These are phyloP conservation scores for Atkinsonella hypoxylon DNA, from an alignment of 2,329 filamentous ascomycete genomes.

Conservation along the genomic window DNA sequence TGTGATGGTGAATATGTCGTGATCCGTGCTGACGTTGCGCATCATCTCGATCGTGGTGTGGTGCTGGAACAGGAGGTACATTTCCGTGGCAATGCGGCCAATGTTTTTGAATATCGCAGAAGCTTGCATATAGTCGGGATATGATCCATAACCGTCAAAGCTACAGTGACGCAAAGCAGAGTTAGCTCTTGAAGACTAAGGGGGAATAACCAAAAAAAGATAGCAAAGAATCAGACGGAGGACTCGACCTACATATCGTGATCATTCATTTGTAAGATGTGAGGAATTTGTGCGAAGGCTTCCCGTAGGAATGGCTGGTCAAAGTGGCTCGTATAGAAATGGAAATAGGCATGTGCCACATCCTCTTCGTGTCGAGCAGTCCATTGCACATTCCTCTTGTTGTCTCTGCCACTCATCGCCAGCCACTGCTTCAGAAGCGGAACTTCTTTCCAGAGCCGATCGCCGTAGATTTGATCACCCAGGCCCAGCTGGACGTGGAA, in stretches of 20 bases:
- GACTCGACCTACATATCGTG: constrained; percentile 74
- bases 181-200: background rate
- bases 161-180: constrained; percentile 30
- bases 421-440: constrained; percentile 92
- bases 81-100: constrained; percentile 85
- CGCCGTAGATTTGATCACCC: constrained; percentile 90
- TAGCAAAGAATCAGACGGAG: background rate
- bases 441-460: constrained; percentile 92
- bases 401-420: constrained; percentile 82
- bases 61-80: constrained; percentile 97
- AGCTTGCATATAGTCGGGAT: constrained; percentile 96
- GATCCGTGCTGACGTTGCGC: constrained; percentile 75
- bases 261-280: constrained; percentile 85
- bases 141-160: constrained; percentile 94
- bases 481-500: constrained; percentile 90
- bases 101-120: constrained; percentile 98
- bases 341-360: constrained; percentile 91
- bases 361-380: constrained; percentile 93
- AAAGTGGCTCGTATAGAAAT: constrained; percentile 97
- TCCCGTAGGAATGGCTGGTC: constrained; percentile 91
- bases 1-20: constrained; percentile 90
- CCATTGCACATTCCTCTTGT: constrained; percentile 81
- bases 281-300: constrained; percentile 94
- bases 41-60: constrained; percentile 92
- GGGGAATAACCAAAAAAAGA: background rate